phyloP scores from a whole-genome alignment of 2,329 filamentous ascomycete species.

The Trichophyton simii region DNA sequence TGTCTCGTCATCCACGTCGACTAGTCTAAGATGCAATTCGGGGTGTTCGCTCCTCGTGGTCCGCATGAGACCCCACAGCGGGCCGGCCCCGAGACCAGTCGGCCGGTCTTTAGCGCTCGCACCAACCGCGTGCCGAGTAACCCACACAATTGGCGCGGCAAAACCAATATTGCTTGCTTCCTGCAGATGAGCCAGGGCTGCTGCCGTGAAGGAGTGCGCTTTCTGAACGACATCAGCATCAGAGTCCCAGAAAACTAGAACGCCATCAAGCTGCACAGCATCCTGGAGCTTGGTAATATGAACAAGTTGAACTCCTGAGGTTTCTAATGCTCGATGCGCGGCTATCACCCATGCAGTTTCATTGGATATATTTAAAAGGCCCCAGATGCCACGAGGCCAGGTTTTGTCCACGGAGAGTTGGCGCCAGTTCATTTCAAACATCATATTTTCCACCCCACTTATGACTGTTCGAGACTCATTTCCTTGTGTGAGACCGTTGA shows the following conservation, averaged over 20 bases:
- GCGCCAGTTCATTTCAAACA: constrained; percentile 1
- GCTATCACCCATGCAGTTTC: background rate
- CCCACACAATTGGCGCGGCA: constrained; percentile 7
- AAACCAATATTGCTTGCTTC: background rate
- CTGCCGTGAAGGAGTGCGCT: background rate
- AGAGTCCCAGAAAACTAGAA: background rate
- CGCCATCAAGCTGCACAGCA: background rate
- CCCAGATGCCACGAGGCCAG: background rate
- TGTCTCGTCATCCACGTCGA: constrained; percentile 7
- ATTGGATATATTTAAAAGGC: background rate
- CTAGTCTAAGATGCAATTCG: background rate
- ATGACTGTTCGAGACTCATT: background rate
- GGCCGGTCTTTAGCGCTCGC: background rate
- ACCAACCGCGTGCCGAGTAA: constrained; percentile 3
- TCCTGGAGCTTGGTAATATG: background rate
- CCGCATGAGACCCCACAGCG: constrained; percentile 6
- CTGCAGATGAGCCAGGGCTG: background rate
- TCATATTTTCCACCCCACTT: background rate
- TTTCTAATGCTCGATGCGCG: background rate
- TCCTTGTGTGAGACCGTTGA: background rate
- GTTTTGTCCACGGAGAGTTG: background rate
- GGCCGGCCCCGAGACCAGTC: background rate
- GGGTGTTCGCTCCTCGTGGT: constrained; percentile 5
- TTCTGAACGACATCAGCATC: background rate
- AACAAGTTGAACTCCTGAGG: background rate